Conservation (phyloP, 257 asterid species). For the Nicotiana undulata region DNA sequence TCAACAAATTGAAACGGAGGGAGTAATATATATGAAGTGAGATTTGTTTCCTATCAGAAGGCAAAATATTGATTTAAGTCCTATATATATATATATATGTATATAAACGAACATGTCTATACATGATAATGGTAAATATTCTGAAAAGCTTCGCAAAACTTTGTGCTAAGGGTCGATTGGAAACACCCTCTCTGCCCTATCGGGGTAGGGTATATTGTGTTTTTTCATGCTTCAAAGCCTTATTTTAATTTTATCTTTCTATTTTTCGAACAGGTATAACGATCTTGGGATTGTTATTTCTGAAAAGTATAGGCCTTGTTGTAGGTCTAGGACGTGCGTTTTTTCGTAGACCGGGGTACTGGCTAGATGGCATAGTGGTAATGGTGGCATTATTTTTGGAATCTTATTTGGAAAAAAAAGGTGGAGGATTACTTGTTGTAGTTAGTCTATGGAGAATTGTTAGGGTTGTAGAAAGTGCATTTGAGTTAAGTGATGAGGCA, state of each 20-base stretch:
- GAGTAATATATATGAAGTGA: background rate
- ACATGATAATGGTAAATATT: too few species aligned
- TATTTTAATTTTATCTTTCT: background rate
- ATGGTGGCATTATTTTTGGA: conserved; percentile 25
- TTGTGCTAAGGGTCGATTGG: too few species aligned
- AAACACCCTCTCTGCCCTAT: too few species aligned
- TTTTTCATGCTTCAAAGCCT: background rate
- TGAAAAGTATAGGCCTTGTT: conserved; percentile 12
- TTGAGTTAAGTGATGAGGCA: conserved; percentile 29
- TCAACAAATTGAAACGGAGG: too few species aligned
- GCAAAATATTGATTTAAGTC: background rate
- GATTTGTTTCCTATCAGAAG: background rate
- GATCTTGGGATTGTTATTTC: conserved; percentile 12
- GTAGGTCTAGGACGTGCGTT: conserved; percentile 13
- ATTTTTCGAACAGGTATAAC: background rate
- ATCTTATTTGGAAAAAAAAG: conserved; percentile 13
- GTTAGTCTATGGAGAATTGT: conserved; percentile 31
- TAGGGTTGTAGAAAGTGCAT: conserved; percentile 28
- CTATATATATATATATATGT: too few species aligned
- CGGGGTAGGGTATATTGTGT: too few species aligned
- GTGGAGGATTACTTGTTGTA: conserved; percentile 27
- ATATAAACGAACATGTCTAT: background rate
- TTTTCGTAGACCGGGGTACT: conserved; percentile 15
- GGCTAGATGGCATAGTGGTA: conserved; percentile 22
- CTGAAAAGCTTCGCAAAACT: too few species aligned